These are phyloP conservation scores for Leccinum subgranulosum DNA, from an alignment of 768 basidiomycete genomes.

Conservation along the genomic window DNA sequence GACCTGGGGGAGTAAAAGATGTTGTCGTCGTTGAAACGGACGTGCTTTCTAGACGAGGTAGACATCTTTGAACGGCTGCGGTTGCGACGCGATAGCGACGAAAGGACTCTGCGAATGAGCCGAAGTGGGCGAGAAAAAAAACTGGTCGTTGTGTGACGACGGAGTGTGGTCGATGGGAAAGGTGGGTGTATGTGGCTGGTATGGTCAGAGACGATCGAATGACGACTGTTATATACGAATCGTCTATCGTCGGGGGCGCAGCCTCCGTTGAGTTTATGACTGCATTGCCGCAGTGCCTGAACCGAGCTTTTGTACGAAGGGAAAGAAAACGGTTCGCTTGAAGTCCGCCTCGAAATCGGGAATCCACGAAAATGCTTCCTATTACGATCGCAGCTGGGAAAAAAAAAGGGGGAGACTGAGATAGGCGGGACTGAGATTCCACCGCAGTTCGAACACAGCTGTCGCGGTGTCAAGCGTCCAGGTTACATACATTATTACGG, in stretches of 20 bases:
- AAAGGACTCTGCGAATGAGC: constrained; percentile 12
- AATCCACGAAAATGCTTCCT: constrained; percentile 19
- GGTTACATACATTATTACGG: not conserved
- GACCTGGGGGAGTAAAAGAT: constrained; percentile 30
- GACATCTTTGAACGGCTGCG: constrained; percentile 19
- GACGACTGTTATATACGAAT: constrained; percentile 15
- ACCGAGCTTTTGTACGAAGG: not conserved
- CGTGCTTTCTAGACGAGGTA: constrained; percentile 16
- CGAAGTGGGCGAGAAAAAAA: constrained; percentile 5
- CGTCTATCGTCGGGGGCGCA: constrained; percentile 22
- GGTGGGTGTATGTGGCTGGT: not conserved
- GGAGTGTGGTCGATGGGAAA: not conserved
- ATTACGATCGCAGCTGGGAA: constrained; percentile 5
- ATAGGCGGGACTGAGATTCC: not conserved
- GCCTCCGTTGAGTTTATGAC: constrained; percentile 21
- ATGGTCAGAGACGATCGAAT: not conserved
- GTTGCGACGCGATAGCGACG: constrained; percentile 9
- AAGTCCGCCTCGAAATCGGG: not conserved
- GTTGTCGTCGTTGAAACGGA: constrained; percentile 33
- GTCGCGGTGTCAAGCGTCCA: constrained; percentile 18
- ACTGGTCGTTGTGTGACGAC: not conserved
- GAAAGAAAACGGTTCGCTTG: constrained; percentile 4
- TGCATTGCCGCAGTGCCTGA: constrained; percentile 27
- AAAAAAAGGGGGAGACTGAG: not conserved
- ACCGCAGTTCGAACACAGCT: constrained; percentile 3